Evolutionary conservation across 2,329 filamentous ascomycete genomes (phyloP).

Genomic region (Penicillium sp.): DNA sequence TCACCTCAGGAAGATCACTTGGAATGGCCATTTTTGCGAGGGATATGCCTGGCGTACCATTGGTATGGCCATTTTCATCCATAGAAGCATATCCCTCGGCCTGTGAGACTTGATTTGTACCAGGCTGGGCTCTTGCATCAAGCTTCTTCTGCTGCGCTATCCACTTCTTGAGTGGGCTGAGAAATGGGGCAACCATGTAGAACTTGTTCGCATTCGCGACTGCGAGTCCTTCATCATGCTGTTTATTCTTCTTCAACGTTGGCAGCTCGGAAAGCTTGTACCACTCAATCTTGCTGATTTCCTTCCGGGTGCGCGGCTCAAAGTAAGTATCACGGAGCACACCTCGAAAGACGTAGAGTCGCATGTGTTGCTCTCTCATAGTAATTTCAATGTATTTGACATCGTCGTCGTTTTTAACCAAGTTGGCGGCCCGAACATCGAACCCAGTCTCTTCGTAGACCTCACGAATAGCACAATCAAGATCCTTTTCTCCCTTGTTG

Average conservation of each 20-base stretch:
- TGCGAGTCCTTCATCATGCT: conserved; percentile 59
- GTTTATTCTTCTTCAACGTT: conserved; percentile 71
- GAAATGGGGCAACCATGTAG: conserved; percentile 96
- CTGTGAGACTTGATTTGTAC: conserved; percentile 44
- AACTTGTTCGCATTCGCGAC: conserved; percentile 76
- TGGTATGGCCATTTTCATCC: conserved; percentile 51
- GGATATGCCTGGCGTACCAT: conserved; percentile 22
- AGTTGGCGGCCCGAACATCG: conserved; percentile 71
- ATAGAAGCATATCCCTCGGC: conserved; percentile 57
- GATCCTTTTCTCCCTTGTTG: conserved; percentile 91
- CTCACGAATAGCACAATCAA: conserved; percentile 90
- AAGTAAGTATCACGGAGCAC: conserved; percentile 86
- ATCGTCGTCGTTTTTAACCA: conserved; percentile 69
- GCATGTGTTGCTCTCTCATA: conserved; percentile 90
- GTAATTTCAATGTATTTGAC: conserved; percentile 84
- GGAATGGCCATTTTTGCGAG: conserved; percentile 27
- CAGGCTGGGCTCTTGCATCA: conserved; percentile 55
- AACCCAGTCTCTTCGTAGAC: conserved; percentile 96
- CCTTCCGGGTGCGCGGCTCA: conserved; percentile 87
- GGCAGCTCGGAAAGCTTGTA: conserved; percentile 87
- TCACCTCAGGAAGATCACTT: conserved; percentile 45
- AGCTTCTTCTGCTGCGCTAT: conserved; percentile 78
- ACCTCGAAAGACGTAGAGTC: conserved; percentile 86
- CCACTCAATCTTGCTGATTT: conserved; percentile 97
- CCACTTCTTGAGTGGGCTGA: conserved; percentile 84